These are phyloP conservation scores for Ulota crispa DNA, from an alignment of 225 moss, liverwort and hornwort species.

Conservation along the genomic window DNA sequence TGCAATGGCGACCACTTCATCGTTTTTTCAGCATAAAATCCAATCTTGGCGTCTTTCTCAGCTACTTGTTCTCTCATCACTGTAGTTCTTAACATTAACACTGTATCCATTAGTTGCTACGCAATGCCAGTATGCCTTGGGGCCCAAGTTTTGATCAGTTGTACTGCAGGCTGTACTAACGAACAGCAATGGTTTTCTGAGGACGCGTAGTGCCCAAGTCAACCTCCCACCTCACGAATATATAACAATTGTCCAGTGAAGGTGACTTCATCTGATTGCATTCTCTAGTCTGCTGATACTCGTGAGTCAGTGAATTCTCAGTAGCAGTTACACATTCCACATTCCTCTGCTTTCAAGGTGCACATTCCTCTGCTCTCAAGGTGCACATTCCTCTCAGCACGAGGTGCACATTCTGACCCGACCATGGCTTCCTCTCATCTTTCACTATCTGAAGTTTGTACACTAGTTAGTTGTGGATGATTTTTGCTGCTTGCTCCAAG, in stretches of 20 bases:
- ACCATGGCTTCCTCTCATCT: background rate
- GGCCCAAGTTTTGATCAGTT: background rate
- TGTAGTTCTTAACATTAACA: too few species aligned
- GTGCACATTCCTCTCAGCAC: slow-evolving; percentile 14
- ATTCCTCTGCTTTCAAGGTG: slow-evolving; percentile 18
- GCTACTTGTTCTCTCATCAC: too few species aligned
- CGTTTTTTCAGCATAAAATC: too few species aligned
- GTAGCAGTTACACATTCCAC: background rate
- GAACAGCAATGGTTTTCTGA: background rate
- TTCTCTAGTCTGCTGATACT: background rate
- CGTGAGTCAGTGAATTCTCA: background rate
- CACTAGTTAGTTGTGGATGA: background rate
- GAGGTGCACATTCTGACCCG: slow-evolving; percentile 26
- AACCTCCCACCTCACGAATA: background rate
- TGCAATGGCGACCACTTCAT: too few species aligned
- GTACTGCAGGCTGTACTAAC: background rate
- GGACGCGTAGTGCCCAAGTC: slow-evolving; percentile 6
- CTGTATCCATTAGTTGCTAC: background rate
- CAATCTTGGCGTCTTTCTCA: too few species aligned
- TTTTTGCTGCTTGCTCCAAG: background rate
- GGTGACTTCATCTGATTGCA: background rate
- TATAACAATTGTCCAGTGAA: background rate
- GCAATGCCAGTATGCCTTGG: background rate
- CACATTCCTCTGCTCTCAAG: slow-evolving; percentile 25
- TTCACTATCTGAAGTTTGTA: background rate